Evolutionary conservation across 2,329 filamentous ascomycete species (phyloP).

Genomic region (Xylariales sp.): DNA sequence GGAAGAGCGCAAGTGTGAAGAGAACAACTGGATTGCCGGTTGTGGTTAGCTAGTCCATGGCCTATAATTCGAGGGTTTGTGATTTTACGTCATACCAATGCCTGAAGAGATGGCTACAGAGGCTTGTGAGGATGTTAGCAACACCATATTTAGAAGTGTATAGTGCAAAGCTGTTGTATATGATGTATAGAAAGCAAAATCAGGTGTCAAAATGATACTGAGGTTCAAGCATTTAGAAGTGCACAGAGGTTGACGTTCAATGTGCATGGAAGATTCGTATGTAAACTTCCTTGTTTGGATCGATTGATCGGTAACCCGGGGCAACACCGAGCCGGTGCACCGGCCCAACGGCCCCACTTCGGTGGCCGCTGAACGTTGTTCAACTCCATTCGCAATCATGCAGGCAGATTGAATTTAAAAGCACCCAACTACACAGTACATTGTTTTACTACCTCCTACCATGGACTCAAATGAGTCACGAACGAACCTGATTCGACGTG

Average conservation of each 20-base stretch:
- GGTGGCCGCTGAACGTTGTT: too few relatives aligned
- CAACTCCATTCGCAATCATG: too few relatives aligned
- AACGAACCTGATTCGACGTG: too few relatives aligned
- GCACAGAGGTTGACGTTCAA: not conserved
- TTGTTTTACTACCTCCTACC: too few relatives aligned
- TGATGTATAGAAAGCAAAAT: too few relatives aligned
- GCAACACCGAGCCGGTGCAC: too few relatives aligned
- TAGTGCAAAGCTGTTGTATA: not conserved
- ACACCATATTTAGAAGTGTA: slow-evolving; percentile 28
- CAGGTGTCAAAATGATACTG: too few relatives aligned
- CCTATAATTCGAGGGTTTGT: too few relatives aligned
- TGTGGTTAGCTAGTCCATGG: slow-evolving; percentile 3
- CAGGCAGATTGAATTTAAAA: too few relatives aligned
- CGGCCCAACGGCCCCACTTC: too few relatives aligned
- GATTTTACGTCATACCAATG: slow-evolving; percentile 59
- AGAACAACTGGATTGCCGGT: slow-evolving; percentile 51
- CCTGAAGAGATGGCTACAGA: slow-evolving; percentile 60
- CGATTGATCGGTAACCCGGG: slow-evolving; percentile 9
- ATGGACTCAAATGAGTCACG: too few relatives aligned
- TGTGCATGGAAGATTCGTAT: not conserved
- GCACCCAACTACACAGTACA: too few relatives aligned
- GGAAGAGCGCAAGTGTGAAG: slow-evolving; percentile 78
- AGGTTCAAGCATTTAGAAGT: not conserved
- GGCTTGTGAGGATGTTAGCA: slow-evolving; percentile 67
- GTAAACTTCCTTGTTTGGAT: slow-evolving; percentile 7